These are phyloP conservation scores for Trichoderma virens DNA, from an alignment of 495 filamentous ascomycete genomes.

Conservation along the genomic window DNA sequence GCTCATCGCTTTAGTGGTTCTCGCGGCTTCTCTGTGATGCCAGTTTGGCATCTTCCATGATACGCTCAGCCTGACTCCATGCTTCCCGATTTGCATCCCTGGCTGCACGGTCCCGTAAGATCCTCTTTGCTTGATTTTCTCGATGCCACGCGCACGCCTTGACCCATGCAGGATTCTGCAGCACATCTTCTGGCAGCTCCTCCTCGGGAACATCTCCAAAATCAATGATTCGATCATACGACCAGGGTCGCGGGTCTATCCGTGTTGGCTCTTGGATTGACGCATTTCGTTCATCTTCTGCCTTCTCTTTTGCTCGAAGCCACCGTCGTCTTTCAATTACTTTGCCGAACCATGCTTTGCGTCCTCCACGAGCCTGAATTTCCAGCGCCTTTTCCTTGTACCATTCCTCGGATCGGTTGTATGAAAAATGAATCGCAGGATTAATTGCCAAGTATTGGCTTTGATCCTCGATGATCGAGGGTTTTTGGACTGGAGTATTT, in stretches of 20 bases:
- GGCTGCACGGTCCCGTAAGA: neutral
- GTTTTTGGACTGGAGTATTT: neutral
- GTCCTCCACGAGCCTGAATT: conserved; percentile 30
- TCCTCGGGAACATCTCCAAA: conserved; percentile 11
- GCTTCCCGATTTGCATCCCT: neutral
- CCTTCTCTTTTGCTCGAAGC: conserved; percentile 19
- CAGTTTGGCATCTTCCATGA: conserved; percentile 1
- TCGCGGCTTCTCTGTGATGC: neutral
- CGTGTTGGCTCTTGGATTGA: neutral
- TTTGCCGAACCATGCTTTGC: conserved; percentile 35
- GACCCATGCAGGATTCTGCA: conserved; percentile 23
- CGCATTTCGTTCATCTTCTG: neutral
- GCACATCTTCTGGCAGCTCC: conserved; percentile 17
- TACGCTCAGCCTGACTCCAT: neutral
- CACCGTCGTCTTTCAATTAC: conserved; percentile 27
- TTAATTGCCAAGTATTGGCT: conserved; percentile 26
- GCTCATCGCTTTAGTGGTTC: neutral
- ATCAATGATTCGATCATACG: neutral
- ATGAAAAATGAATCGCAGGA: conserved; percentile 35
- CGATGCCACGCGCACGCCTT: conserved; percentile 15
- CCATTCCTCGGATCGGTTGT: conserved; percentile 31
- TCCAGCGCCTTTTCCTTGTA: conserved; percentile 32
- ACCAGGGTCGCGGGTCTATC: neutral
- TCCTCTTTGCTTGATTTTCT: conserved; percentile 10
- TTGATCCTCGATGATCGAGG: neutral